Evolutionary conservation across 148 eudicot genomes (phyloP).

Genomic region (Pharnaceum exiguum): DNA sequence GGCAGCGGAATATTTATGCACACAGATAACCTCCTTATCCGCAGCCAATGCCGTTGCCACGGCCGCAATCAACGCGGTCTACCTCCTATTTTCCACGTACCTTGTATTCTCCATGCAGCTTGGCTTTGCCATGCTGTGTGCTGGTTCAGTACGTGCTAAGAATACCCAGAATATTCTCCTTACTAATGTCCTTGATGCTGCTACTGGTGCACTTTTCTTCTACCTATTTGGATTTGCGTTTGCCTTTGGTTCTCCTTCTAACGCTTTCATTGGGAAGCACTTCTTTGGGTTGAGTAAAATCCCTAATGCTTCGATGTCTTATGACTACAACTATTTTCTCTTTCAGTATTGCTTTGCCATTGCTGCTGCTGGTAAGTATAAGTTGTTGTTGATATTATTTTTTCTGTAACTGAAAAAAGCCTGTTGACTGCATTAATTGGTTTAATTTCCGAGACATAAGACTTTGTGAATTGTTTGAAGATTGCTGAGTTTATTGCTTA

Average conservation of each 20-base stretch:
- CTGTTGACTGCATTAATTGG: too few species aligned
- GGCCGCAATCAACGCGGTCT: constrained; percentile 24
- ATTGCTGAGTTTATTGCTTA: too few species aligned
- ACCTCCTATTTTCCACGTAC: constrained; percentile 35
- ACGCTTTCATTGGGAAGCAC: constrained; percentile 33
- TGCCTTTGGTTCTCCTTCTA: constrained; percentile 31
- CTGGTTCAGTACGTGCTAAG: constrained; percentile 40
- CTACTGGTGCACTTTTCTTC: constrained; percentile 28
- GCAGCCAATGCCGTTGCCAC: constrained; percentile 12
- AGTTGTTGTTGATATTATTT: too few species aligned
- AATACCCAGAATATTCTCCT: constrained; percentile 28
- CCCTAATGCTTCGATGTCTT: neutral
- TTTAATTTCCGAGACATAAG: too few species aligned
- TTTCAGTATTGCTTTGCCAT: constrained; percentile 22
- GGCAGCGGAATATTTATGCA: constrained; percentile 6
- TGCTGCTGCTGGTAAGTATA: constrained; percentile 19
- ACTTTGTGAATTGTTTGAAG: too few species aligned
- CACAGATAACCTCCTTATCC: neutral
- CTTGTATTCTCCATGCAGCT: constrained; percentile 41
- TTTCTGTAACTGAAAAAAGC: too few species aligned
- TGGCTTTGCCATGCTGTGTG: constrained; percentile 39
- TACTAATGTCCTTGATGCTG: constrained; percentile 39
- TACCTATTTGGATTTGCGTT: constrained; percentile 33
- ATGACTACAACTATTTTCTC: constrained; percentile 14
- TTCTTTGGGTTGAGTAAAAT: constrained; percentile 16